Evolutionary conservation across 208 protist genomes (phyloP), one percentile per base, ranked within the genome.

Genomic region (Eutreptiella sp.): DNA sequence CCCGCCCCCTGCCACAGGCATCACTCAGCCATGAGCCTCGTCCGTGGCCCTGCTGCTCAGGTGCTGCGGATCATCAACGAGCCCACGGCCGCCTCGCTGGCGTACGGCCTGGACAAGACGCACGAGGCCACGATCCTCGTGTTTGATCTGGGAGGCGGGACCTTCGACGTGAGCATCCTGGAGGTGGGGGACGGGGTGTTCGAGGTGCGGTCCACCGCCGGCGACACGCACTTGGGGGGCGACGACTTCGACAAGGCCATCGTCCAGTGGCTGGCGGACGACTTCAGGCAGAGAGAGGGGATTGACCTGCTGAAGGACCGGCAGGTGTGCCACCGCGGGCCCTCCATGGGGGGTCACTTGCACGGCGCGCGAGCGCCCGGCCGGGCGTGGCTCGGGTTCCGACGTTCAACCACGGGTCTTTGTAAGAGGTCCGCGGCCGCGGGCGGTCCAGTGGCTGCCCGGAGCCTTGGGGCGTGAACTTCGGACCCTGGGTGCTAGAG

Each of bases 11-110:
- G n/a, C n/a, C n/a, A n/a, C n/a, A n/a, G n/a, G n/a, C n/a, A n/a
- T n/a, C n/a, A n/a, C n/a, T n/a, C n/a, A n/a, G n/a, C n/a, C n/a
- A n/a, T n/a, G n/a, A n/a, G n/a, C n/a, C n/a, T n/a, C n/a, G n/a
- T n/a, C n/a, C n/a, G n/a, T n/a, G n/a, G n/a, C n/a, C n/a, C n/a
- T n/a, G n/a, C n/a, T n/a, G n/a, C n/a, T n/a, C n/a, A 83, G 21
- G 90, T 95, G 9, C 38, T 87, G 23, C 71, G 90, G 62, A 96
- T 97, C 63, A 93, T 97, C 61, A 97, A 97, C 79, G 93, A 97
- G 73, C 91, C 93, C 33, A 96, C 93, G 34, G 88, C 91, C 5
- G 89, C 91, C 31, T 84, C 92, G 34, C 74, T 97, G 46, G 89
- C 92, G 1, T 96, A 95, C 65, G 87, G 87, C 60, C 73, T 92